Evolutionary conservation across 2,329 filamentous ascomycete species (phyloP).

Genomic region (Pezicula rhizophila): DNA sequence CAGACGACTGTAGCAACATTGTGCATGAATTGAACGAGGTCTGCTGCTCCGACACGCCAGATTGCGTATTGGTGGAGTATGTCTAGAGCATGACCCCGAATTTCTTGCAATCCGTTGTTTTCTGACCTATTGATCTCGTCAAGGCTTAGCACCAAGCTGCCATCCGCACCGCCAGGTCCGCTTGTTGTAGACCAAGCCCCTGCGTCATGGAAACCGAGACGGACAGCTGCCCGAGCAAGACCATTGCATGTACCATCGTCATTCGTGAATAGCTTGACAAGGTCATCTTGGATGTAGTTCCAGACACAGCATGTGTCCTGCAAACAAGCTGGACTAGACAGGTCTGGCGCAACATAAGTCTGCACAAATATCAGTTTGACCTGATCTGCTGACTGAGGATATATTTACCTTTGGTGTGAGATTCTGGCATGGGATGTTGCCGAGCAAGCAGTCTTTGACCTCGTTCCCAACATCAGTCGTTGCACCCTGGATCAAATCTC

Average conservation of each 20-base stretch:
- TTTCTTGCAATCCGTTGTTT: slow-evolving; percentile 42
- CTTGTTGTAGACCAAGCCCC: slow-evolving; percentile 35
- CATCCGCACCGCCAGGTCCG: slow-evolving; percentile 39
- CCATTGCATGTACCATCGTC: slow-evolving; percentile 35
- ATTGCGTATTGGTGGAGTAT: slow-evolving; percentile 30
- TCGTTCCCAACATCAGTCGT: neutral
- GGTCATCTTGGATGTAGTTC: slow-evolving; percentile 36
- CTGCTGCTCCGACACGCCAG: slow-evolving; percentile 42
- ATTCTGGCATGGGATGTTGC: neutral
- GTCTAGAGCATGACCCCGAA: slow-evolving; percentile 32
- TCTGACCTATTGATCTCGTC: slow-evolving; percentile 33
- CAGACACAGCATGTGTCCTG: slow-evolving; percentile 39
- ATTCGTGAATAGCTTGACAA: slow-evolving; percentile 31
- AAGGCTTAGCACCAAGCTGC: slow-evolving; percentile 34
- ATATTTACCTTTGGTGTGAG: neutral
- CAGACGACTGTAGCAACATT: slow-evolving; percentile 33
- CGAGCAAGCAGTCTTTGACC: neutral
- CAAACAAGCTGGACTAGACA: neutral
- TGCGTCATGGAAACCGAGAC: slow-evolving; percentile 44
- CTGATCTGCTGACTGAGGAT: neutral
- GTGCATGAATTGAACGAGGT: slow-evolving; percentile 45
- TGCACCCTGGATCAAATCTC: neutral
- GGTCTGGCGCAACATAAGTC: neutral
- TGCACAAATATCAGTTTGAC: neutral
- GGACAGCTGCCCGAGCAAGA: slow-evolving; percentile 37